Evolutionary conservation across 2,329 filamentous ascomycete genomes (phyloP).

Genomic region (Hysterium pulicare): DNA sequence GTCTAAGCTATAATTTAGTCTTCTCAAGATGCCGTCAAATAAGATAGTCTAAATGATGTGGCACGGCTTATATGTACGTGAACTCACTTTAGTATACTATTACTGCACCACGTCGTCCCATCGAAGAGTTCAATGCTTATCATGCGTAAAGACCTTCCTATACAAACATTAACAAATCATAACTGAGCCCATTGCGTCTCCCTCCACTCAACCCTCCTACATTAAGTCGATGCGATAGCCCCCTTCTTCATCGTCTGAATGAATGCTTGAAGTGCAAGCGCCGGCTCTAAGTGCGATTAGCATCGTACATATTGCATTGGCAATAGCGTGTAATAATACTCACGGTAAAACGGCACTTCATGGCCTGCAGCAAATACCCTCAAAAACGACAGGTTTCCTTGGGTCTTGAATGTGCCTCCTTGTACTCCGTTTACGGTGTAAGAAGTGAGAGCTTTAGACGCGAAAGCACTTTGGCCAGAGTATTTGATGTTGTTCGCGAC

Average conservation of each 20-base stretch:
- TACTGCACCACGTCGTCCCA: too few relatives aligned
- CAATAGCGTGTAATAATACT: slow-evolving; percentile 2
- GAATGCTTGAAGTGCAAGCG: slow-evolving; percentile 42
- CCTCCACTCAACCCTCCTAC: background rate
- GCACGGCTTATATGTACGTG: too few relatives aligned
- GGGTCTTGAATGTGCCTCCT: slow-evolving; percentile 57
- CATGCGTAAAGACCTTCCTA: too few relatives aligned
- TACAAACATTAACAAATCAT: too few relatives aligned
- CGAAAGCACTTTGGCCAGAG: slow-evolving; percentile 38
- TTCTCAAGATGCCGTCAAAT: too few relatives aligned
- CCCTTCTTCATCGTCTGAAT: slow-evolving; percentile 43
- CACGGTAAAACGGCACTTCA: slow-evolving; percentile 49
- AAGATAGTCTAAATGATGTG: too few relatives aligned
- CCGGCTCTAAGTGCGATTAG: background rate
- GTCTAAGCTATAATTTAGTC: too few relatives aligned
- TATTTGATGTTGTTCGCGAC: slow-evolving; percentile 37
- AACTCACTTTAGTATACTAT: too few relatives aligned
- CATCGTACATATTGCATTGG: background rate
- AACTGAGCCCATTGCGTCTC: too few relatives aligned
- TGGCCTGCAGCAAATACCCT: slow-evolving; percentile 46
- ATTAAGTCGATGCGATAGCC: slow-evolving; percentile 35
- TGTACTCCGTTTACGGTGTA: slow-evolving; percentile 45
- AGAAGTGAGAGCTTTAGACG: slow-evolving; percentile 41
- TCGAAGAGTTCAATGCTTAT: too few relatives aligned
- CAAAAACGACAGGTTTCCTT: slow-evolving; percentile 58